Conservation (phyloP, 192 early-diverging fungal genomes). For the Mortierella claussenii region DNA sequence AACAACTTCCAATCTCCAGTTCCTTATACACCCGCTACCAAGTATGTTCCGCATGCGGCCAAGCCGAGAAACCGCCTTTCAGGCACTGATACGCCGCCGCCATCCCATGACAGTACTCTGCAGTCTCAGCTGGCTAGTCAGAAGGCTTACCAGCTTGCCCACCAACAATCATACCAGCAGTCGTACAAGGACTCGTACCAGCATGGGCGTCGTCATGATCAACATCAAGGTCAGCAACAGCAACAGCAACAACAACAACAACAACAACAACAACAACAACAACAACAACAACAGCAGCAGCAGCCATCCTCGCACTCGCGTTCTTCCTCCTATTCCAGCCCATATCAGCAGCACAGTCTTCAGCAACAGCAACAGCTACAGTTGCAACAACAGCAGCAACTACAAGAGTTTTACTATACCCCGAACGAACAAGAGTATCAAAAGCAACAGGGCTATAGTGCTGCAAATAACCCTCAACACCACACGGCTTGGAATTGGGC, state of each 20-base stretch:
- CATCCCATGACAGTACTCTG: background rate
- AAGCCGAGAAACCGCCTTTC: conserved; percentile 32
- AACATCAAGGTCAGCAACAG: conserved; percentile 2
- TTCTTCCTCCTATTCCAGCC: background rate
- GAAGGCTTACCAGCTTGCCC: conserved; percentile 18
- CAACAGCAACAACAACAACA: conserved; percentile 10
- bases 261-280: conserved; percentile 2
- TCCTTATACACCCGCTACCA: conserved; percentile 32
- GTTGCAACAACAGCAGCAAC: conserved; percentile 12
- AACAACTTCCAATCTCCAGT: conserved; percentile 10
- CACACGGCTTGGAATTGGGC: conserved; percentile 8
- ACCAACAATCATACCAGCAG: conserved; percentile 15
- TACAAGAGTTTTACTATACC: conserved; percentile 8
- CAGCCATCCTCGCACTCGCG: background rate
- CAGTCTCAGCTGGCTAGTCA: conserved; percentile 4
- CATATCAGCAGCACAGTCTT: conserved; percentile 3
- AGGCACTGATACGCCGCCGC: background rate
- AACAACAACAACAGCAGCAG: conserved; percentile 17
- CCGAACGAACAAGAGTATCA: conserved; percentile 5
- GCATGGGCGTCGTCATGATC: background rate
- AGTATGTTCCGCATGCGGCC: conserved; percentile 28
- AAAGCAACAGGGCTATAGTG: conserved; percentile 1
- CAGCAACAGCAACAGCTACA: conserved; percentile 9
- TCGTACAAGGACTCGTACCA: background rate
- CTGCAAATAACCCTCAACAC: background rate